phyloP scores from a whole-genome alignment of 108 stramenopile genomes.

The Epithemia pelagica region DNA sequence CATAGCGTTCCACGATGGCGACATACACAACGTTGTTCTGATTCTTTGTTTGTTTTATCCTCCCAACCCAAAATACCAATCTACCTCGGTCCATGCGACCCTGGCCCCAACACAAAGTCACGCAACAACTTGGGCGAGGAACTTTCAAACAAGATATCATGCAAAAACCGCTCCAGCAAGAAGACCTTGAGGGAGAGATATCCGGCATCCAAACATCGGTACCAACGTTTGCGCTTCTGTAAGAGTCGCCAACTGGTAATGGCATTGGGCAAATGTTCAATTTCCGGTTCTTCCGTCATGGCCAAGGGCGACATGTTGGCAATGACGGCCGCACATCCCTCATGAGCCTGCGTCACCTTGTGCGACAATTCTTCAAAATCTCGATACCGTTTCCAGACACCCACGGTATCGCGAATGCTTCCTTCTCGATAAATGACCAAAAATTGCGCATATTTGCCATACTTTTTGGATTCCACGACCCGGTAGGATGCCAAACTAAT shows the following conservation, averaged over 20 bases:
- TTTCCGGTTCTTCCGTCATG: constrained; percentile 69
- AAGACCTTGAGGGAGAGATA: constrained; percentile 94
- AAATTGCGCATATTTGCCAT: constrained; percentile 81
- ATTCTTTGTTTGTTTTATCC: too few species aligned
- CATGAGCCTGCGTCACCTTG: constrained; percentile 68
- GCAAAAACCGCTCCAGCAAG: constrained; percentile 91
- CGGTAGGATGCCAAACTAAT: constrained; percentile 84
- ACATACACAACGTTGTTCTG: too few species aligned
- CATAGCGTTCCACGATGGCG: too few species aligned
- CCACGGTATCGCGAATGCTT: constrained; percentile 75
- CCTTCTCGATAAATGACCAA: constrained; percentile 81
- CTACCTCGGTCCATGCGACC: background rate
- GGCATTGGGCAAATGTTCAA: constrained; percentile 75
- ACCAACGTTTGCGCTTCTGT: constrained; percentile 88
- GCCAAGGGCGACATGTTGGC: constrained; percentile 70
- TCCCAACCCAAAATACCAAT: too few species aligned
- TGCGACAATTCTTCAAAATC: constrained; percentile 71
- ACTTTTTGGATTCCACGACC: constrained; percentile 61
- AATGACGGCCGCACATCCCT: constrained; percentile 69
- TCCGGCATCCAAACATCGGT: constrained; percentile 86
- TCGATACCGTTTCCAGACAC: constrained; percentile 86
- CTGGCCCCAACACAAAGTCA: constrained; percentile 49
- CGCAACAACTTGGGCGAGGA: constrained; percentile 63
- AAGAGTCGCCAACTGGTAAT: constrained; percentile 83
- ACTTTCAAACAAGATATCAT: constrained; percentile 92